These are phyloP conservation scores for Jatropha multifida DNA, from an alignment of 441 rosid genomes.

Conservation along the genomic window DNA sequence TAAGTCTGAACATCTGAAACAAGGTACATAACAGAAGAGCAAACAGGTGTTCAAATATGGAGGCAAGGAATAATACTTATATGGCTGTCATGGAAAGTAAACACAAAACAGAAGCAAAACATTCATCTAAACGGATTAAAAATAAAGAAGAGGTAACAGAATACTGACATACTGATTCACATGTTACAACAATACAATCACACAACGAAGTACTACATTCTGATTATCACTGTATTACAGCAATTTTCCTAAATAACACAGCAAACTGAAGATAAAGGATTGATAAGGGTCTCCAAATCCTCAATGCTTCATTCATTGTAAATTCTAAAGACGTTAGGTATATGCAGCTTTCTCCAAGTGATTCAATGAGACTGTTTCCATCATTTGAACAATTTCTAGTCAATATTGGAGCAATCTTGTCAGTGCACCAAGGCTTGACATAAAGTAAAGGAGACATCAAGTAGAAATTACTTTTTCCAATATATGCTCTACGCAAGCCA, in stretches of 20 bases:
- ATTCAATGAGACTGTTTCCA: background rate
- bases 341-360: too few relatives aligned
- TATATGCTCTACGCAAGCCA: background rate
- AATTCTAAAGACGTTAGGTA: too few relatives aligned
- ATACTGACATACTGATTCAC: background rate
- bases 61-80: background rate
- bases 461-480: background rate
- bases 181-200: background rate
- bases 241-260: background rate
- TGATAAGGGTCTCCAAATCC: background rate
- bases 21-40: background rate
- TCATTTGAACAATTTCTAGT: too few relatives aligned
- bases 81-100: background rate
- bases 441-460: background rate
- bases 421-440: background rate
- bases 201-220: background rate
- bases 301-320: background rate
- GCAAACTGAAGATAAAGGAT: background rate
- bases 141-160: background rate
- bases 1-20: background rate
- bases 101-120: conserved; percentile 2
- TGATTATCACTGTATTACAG: background rate
- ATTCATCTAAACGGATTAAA: background rate
- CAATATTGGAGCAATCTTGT: background rate
- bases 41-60: background rate